Evolutionary conservation across 1,284 basidiomycete species (phyloP).

Genomic region (Trichosporon sp.): DNA sequence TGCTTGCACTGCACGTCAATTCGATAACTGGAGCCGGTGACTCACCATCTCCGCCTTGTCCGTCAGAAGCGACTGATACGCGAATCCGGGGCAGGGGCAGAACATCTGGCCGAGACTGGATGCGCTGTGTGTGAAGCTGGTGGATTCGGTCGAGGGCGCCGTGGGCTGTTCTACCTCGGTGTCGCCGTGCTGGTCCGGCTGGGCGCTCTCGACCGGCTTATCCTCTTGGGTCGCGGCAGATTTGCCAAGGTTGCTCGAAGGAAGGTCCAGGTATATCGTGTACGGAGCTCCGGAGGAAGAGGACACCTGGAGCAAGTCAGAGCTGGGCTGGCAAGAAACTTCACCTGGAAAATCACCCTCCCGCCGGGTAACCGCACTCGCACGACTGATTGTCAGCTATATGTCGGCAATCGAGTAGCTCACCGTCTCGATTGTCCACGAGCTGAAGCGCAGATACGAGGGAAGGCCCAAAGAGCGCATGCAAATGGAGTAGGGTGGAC

Average conservation of each 20-base stretch:
- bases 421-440: conserved; percentile 41
- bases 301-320: conserved; percentile 26
- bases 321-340: not conserved
- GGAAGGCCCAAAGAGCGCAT: conserved; percentile 42
- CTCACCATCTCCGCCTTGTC: conserved; percentile 36
- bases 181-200: not conserved
- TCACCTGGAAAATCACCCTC: conserved; percentile 32
- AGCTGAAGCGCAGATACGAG: conserved; percentile 41
- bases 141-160: not conserved
- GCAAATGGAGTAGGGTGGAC: conserved; percentile 32
- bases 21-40: not conserved
- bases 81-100: conserved; percentile 44
- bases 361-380: conserved; percentile 27
- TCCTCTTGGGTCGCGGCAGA: not conserved
- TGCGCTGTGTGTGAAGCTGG: not conserved
- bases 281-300: conserved; percentile 39
- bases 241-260: not conserved
- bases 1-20: conserved; percentile 41
- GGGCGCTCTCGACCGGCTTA: not conserved
- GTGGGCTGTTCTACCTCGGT: not conserved
- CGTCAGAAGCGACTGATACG: conserved; percentile 36
- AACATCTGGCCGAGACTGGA: conserved; percentile 23
- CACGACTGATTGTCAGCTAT: conserved; percentile 27
- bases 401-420: not conserved
- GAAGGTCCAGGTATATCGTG: conserved; percentile 32